Evolutionary conservation across 1,139 yeast species (phyloP), one percentile per base, ranked within the genome.

Genomic region (Williopsis jadinii): DNA sequence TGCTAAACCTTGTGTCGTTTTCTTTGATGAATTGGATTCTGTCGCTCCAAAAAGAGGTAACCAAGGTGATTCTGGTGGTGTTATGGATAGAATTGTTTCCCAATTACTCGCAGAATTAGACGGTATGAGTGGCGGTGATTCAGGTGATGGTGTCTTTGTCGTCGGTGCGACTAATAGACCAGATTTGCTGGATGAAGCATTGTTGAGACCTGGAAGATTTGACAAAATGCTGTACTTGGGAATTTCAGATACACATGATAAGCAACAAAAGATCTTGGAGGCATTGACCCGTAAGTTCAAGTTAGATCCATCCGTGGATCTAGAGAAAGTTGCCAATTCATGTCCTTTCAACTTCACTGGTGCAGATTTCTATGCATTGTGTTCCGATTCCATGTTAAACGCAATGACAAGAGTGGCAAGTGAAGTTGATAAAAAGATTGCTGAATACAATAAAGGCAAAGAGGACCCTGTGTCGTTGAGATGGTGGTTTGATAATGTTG

Each of bases 111-210:
- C 97, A 0, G 98, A 92, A 60, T 68, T 92, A 38, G 98, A 92
- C 58, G 97, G 97, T 32, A 90, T 90, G 97, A 83, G 94, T 57
- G 79, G 84, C 8, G 76, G 80, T 12, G 78, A 75, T 34, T 62
- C 62, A 15, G 92, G 95, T 10, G 96, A 88, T 47, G 97, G 97
- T 9, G 95, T 92, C 1, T 92, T 92, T 61, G 97, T 90, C 11
- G 95, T 92, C 37, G 97, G 97, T 11, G 98, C 98, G 8, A 92
- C 97, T 0, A 92, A 92, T 55, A 73, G 97, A 55, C 98, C 98
- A 0, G 97, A 92, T 66, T 68, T 92, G 47, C 68, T 92, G 38
- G 98, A 92, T 59, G 97, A 90, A 58, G 97, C 97, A 0, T 69
- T 92, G 40, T 66, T 92, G 45, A 76, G 98, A 59, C 98, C 98